Percentiles rank a stretch among this genome's conserved stretches.
Conservation (phyloP, 1,139 yeast genomes). For the Candida dubliniensis region DNA sequence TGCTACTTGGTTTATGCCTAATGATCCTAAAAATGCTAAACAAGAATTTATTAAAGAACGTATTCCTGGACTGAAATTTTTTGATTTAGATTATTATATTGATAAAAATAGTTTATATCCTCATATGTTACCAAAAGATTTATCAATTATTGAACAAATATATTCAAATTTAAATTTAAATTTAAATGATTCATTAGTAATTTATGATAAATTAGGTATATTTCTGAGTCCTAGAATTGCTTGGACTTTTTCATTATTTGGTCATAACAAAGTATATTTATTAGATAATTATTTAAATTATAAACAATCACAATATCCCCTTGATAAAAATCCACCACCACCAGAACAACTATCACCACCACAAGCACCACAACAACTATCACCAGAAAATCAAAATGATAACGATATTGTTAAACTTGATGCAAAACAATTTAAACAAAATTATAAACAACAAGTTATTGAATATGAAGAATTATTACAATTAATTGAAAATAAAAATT, state of each 20-base stretch:
- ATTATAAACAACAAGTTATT: conserved; percentile 52
- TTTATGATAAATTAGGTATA: conserved; percentile 82
- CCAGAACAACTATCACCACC: too few species aligned
- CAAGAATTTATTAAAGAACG: conserved; percentile 60
- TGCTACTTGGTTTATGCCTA: conserved; percentile 92
- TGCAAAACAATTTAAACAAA: conserved; percentile 21
- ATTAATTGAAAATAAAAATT: conserved; percentile 50
- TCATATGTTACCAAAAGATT: conserved; percentile 76
- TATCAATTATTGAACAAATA: conserved; percentile 50
- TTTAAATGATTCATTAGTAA: conserved; percentile 61
- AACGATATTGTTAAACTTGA: conserved; percentile 17
- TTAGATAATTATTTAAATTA: conserved; percentile 70
- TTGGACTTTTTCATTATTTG: conserved; percentile 81
- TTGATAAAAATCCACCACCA: conserved; percentile 20
- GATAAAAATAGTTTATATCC: conserved; percentile 59
- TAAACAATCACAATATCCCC: conserved; percentile 24
- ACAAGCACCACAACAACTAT: too few species aligned
- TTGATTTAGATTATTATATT: conserved; percentile 75
- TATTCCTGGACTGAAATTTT: conserved; percentile 67
- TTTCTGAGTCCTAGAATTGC: conserved; percentile 90
- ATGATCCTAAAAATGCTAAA: conserved; percentile 57
- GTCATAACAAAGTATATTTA: conserved; percentile 65
- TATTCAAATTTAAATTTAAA: conserved; percentile 50
- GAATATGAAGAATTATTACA: conserved; percentile 62
- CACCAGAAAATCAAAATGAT: too few species aligned